Conservation (phyloP, 2,329 filamentous ascomycete species). For the Penicillium sp. region DNA sequence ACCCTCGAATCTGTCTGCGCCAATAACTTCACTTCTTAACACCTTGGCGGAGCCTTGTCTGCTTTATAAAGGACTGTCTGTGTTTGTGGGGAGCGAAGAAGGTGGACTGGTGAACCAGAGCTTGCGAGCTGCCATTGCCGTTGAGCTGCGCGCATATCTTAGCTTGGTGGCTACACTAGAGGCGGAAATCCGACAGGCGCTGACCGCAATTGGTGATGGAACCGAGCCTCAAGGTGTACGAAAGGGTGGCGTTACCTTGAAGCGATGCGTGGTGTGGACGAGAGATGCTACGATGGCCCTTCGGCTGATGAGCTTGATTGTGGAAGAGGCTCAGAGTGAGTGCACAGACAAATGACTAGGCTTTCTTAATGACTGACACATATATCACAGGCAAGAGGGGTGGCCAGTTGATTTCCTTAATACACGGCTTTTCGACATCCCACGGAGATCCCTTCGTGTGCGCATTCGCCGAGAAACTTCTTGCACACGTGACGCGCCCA, state of each 20-base stretch:
- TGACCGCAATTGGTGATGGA: constrained; percentile 62
- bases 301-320: constrained; percentile 88
- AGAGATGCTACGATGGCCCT: constrained; percentile 94
- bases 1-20: constrained; percentile 75
- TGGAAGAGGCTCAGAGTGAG: constrained; percentile 79
- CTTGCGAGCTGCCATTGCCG: constrained; percentile 78
- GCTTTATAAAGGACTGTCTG: constrained; percentile 77
- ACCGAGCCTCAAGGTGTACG: constrained; percentile 70
- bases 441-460: constrained; percentile 95
- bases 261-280: constrained; percentile 95
- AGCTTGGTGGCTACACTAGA: constrained; percentile 89
- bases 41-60: constrained; percentile 89
- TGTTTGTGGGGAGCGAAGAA: constrained; percentile 77
- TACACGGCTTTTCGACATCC: constrained; percentile 88
- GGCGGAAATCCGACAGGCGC: constrained; percentile 80
- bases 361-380: constrained; percentile 12
- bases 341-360: constrained; percentile 1
- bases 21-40: constrained; percentile 82
- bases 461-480: constrained; percentile 84
- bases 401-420: constrained; percentile 87
- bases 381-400: constrained; percentile 63
- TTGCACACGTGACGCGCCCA: constrained; percentile 82
- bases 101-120: constrained; percentile 90
- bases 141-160: constrained; percentile 84
- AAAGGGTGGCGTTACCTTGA: constrained; percentile 87